These are phyloP conservation scores for Boletellus ananas DNA, from an alignment of 768 basidiomycete species.

Conservation along the genomic window DNA sequence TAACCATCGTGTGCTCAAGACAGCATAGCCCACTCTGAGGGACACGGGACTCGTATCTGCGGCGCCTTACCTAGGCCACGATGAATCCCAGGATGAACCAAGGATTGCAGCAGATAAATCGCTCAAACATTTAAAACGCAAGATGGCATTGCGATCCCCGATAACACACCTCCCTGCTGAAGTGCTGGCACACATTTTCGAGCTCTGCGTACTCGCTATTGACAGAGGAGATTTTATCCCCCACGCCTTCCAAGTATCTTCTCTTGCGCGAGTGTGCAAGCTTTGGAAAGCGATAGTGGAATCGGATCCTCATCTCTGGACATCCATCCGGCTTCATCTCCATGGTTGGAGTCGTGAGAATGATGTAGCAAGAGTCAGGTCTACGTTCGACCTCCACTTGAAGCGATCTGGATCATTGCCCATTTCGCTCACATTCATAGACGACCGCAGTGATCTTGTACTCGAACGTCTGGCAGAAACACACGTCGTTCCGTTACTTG, in stretches of 20 bases:
- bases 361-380: not conserved
- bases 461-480: not conserved
- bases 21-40: too few species aligned
- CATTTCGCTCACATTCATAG: constrained; percentile 16
- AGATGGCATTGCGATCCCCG: not conserved
- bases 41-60: too few species aligned
- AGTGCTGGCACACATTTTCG: constrained; percentile 31
- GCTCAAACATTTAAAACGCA: not conserved
- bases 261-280: constrained; percentile 18
- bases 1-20: too few species aligned
- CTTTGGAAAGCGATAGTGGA: constrained; percentile 16
- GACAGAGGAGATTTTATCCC: not conserved
- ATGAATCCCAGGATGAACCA: not conserved
- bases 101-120: too few species aligned
- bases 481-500: constrained; percentile 8
- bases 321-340: constrained; percentile 16
- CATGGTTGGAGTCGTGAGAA: not conserved
- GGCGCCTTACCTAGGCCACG: too few species aligned
- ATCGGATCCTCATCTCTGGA: constrained; percentile 19
- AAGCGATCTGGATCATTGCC: constrained; percentile 10
- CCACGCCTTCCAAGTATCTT: not conserved
- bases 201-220: constrained; percentile 1
- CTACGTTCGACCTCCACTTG: constrained; percentile 9
- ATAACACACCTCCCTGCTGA: constrained; percentile 22
- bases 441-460: constrained; percentile 6